Base-by-base conservation (phyloP, 1,139 yeast genomes). In the Kodamaea fungicola region DNA sequence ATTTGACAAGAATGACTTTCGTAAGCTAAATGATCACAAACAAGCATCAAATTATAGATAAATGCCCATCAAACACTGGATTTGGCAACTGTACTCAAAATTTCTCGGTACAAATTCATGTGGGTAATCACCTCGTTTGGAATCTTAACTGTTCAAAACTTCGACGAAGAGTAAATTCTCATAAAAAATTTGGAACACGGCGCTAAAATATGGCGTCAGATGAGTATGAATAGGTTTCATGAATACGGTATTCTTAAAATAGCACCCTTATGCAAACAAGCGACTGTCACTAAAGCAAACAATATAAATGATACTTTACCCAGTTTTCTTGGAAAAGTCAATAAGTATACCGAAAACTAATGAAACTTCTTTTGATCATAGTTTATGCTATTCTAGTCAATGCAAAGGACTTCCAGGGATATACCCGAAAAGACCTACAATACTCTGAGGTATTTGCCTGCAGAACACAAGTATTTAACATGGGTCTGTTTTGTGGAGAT, bases 391-490 rank as follows among this genome's bases (percentile, higher is more conserved):
- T 23, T 8, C 3, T 23, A n/a, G 26, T 23, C 3, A 8, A n/a
- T 23, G 30, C 30, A 7, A 6, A 28, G 13, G 12, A 9, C 8
- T 12, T 7, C 22, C 28, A 33, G 23, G 22, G 31, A 4, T 33
- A 33, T n/a, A 21, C 25, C 8, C 21, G 12, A 22, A 12, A 21
- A 6, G 13, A 31, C 3, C 19, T 8, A 7, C 34, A 35, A 8
- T 7, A 32, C n/a, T 32, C 31, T 8, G 35, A 41, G 3, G 16
- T 47, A 3, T 51, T 44, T 36, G 50, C 58, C 8, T 61, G 66
- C 42, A 44, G 45, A 21, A 37, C 39, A 24, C 46, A 49, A 30
- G 31, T 55, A 1, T 19, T 35, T 8, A 16, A 31, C 2, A 32
- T 49, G 3, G 58, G 45, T 3, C 24, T 47, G 8, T 55, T 46